Percentiles rank a stretch among this genome's conserved stretches.
These are phyloP conservation scores for Acidomyces sp. DNA, from an alignment of 495 filamentous ascomycete species.

Conservation along the genomic window DNA sequence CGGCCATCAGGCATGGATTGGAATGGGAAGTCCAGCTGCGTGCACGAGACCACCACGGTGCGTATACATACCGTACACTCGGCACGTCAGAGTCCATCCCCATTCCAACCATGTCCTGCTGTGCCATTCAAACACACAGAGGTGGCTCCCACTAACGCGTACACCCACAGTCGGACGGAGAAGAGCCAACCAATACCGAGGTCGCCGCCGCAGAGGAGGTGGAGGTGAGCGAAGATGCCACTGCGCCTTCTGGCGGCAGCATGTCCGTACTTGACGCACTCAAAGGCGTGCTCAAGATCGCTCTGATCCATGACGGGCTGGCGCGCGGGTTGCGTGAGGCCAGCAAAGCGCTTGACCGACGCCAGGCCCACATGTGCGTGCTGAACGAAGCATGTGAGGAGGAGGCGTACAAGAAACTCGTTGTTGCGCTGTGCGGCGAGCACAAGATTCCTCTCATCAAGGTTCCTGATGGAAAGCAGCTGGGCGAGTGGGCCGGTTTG, in stretches of 20 bases:
- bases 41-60: conserved; percentile 9
- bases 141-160: conserved; percentile 11
- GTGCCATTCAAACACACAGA: background rate
- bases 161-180: conserved; percentile 55
- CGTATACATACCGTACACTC: too few relatives aligned
- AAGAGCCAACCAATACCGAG: conserved; percentile 52
- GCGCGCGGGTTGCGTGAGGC: conserved; percentile 96
- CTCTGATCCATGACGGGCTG: conserved; percentile 98
- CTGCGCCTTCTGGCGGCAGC: conserved; percentile 61
- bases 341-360: conserved; percentile 89
- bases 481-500: conserved; percentile 98
- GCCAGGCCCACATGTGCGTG: conserved; percentile 98
- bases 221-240: conserved; percentile 75
- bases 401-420: conserved; percentile 99
- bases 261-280: conserved; percentile 97
- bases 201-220: conserved; percentile 74
- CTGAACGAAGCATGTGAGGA: conserved; percentile 98
- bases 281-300: conserved; percentile 93
- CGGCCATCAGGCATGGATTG: background rate
- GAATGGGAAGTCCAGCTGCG: background rate
- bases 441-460: conserved; percentile 99
- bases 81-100: too few relatives aligned
- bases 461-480: conserved; percentile 97
- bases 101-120: background rate
- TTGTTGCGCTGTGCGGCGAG: conserved; percentile 92